phyloP scores from a whole-genome alignment of 1,284 basidiomycete genomes.

The Cystobasidium pallidum region DNA sequence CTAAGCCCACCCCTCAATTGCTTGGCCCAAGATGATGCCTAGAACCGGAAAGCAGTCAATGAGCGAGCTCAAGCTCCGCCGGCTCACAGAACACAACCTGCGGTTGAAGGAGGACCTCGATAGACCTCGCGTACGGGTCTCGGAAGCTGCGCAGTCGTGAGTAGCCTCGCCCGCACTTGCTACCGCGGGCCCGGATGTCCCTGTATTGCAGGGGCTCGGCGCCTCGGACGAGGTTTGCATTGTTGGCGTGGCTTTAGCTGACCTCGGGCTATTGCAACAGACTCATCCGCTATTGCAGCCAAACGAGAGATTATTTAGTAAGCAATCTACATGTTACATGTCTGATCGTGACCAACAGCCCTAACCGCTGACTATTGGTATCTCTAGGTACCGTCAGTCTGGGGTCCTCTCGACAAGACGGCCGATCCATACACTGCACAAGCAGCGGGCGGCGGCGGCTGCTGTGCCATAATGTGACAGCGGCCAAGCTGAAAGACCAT shows the following conservation, averaged over 20 bases:
- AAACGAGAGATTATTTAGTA: slow-evolving; percentile 77
- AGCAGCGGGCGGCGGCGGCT: slow-evolving; percentile 61
- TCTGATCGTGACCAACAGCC: background rate
- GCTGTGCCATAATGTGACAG: slow-evolving; percentile 62
- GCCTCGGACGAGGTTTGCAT: too few species aligned
- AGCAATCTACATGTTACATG: background rate
- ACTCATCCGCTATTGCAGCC: slow-evolving; percentile 87
- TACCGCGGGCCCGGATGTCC: too few species aligned
- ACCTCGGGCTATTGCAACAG: slow-evolving; percentile 58
- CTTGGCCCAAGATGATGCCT: slow-evolving; percentile 53
- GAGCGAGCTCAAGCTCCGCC: slow-evolving; percentile 93
- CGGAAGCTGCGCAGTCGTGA: slow-evolving; percentile 86
- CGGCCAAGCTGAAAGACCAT: background rate
- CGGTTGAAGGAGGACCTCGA: slow-evolving; percentile 86
- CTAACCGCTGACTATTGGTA: background rate
- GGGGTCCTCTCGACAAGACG: slow-evolving; percentile 86
- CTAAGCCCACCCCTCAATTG: slow-evolving; percentile 60
- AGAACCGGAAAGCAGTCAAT: slow-evolving; percentile 61
- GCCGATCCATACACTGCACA: slow-evolving; percentile 86
- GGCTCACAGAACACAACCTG: slow-evolving; percentile 90
- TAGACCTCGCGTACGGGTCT: slow-evolving; percentile 81
- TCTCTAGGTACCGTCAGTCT: slow-evolving; percentile 76
- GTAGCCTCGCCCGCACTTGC: slow-evolving; percentile 57
- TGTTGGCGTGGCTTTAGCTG: background rate
- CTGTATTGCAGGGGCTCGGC: too few species aligned